These are phyloP conservation scores for Elaeagnus macrophylla DNA, from an alignment of 306 rosid species.

Conservation along the genomic window DNA sequence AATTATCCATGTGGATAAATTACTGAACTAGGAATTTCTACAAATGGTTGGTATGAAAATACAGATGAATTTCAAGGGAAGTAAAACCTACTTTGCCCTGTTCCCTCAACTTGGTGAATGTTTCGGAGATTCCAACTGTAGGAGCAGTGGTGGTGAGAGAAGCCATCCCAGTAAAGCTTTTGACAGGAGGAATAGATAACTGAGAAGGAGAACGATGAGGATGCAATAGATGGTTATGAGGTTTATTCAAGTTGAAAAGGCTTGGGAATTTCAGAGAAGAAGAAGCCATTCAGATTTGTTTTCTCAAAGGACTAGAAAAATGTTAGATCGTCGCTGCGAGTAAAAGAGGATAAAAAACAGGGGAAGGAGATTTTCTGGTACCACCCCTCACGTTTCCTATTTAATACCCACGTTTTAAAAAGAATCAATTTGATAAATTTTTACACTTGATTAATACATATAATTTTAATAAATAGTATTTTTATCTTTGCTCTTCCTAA, in stretches of 20 bases:
- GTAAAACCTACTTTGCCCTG: constrained; percentile 48
- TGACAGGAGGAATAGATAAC: constrained; percentile 19
- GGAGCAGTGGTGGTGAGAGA: constrained; percentile 37
- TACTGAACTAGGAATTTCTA: background rate
- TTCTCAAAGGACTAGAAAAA: background rate
- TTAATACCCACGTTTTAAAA: too few species aligned
- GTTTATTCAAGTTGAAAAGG: constrained; percentile 41
- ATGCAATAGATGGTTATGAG: constrained; percentile 21
- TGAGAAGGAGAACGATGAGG: constrained; percentile 16
- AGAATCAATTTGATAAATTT: too few species aligned
- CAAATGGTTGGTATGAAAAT: background rate
- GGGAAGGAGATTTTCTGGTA: constrained; percentile 5
- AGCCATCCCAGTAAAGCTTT: constrained; percentile 47
- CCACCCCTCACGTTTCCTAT: too few species aligned
- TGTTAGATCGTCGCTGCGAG: background rate
- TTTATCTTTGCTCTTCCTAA: too few species aligned
- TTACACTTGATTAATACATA: too few species aligned
- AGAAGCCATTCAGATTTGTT: constrained; percentile 26
- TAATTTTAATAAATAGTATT: too few species aligned
- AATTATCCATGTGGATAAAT: background rate
- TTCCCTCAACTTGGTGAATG: constrained; percentile 51
- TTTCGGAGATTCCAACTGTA: constrained; percentile 57
- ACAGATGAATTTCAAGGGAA: background rate
- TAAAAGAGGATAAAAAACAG: background rate
- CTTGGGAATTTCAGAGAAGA: constrained; percentile 40